Percentiles rank a stretch among this genome's conserved stretches.
phyloP scores from a whole-genome alignment of 352 stramenopile species.

The Globisporangium orthogonon region DNA sequence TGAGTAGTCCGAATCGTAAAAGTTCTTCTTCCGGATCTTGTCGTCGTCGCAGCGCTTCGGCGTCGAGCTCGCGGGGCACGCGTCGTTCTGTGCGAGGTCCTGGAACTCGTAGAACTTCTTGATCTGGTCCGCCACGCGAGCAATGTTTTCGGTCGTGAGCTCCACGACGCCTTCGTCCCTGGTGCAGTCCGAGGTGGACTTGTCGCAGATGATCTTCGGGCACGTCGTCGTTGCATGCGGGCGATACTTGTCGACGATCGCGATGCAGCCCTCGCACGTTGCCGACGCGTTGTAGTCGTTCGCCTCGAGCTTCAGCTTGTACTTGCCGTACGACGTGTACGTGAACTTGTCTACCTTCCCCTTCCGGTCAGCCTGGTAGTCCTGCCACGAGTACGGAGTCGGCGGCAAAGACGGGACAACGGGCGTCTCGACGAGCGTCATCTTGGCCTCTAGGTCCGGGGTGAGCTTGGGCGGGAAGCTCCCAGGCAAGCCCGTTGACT shows the following conservation, averaged over 20 bases:
- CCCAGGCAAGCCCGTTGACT: not conserved
- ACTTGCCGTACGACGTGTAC: constrained; percentile 45
- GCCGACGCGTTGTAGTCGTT: constrained; percentile 38
- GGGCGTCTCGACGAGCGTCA: not conserved
- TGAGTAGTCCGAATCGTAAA: not conserved
- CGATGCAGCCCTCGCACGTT: constrained; percentile 39
- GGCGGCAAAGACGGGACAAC: not conserved
- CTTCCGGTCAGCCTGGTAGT: constrained; percentile 32
- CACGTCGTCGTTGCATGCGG: constrained; percentile 24
- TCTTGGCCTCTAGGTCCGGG: not conserved
- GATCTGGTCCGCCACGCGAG: constrained; percentile 13
- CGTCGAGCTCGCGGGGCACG: constrained; percentile 16
- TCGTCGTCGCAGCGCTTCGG: constrained; percentile 34
- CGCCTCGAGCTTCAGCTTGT: constrained; percentile 34
- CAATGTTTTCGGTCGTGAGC: constrained; percentile 27
- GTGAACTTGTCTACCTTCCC: constrained; percentile 29
- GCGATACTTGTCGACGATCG: constrained; percentile 45
- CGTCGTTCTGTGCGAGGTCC: constrained; percentile 38
- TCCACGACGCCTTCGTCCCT: constrained; percentile 10
- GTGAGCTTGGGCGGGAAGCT: not conserved
- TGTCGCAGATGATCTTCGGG: constrained; percentile 35
- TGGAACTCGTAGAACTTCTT: constrained; percentile 31
- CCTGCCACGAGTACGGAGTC: constrained; percentile 28
- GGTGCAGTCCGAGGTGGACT: constrained; percentile 1
- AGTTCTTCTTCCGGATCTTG: constrained; percentile 3